Evolutionary conservation across 2,329 filamentous ascomycete species (phyloP).

Genomic region (Aspergillus fijiensis): DNA sequence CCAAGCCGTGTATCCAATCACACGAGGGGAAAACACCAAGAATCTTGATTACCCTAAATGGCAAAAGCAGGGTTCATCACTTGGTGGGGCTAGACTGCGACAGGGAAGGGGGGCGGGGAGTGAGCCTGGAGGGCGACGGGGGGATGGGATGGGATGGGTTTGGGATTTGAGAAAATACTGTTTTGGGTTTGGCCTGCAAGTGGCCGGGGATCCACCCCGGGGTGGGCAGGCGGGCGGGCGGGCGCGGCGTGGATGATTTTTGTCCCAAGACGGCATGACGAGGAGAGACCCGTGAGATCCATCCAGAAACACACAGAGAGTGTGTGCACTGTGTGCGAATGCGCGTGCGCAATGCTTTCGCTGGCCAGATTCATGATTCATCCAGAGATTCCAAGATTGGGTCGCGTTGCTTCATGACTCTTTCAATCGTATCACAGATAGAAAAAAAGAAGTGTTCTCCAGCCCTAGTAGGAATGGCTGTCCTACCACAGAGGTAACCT

Average conservation of each 20-base stretch:
- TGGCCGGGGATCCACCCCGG: not conserved
- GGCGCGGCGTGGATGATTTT: not conserved
- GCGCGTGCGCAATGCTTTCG: not conserved
- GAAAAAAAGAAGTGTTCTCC: no score
- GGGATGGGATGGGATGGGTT: conserved; percentile 6
- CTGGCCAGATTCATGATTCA: not conserved
- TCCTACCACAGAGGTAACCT: no score
- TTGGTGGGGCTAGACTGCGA: conserved; percentile 3
- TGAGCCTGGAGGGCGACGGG: conserved; percentile 3
- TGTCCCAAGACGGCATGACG: conserved; percentile 23
- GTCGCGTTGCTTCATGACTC: not conserved
- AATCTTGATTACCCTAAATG: conserved; percentile 18
- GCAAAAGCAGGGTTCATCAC: conserved; percentile 23
- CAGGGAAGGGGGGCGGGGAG: conserved; percentile 10
- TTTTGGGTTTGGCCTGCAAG: conserved; percentile 17
- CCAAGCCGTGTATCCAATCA: conserved; percentile 5
- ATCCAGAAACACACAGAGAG: not conserved
- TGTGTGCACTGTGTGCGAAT: no score
- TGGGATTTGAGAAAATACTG: conserved; percentile 8
- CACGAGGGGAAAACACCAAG: conserved; percentile 10
- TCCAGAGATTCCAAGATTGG: not conserved
- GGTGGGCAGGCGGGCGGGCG: not conserved
- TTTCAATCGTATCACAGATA: no score
- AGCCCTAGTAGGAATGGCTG: no score
- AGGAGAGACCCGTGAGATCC: not conserved